Conservation (phyloP, 2,329 filamentous ascomycete genomes). For the Trichoderma harzianum region DNA sequence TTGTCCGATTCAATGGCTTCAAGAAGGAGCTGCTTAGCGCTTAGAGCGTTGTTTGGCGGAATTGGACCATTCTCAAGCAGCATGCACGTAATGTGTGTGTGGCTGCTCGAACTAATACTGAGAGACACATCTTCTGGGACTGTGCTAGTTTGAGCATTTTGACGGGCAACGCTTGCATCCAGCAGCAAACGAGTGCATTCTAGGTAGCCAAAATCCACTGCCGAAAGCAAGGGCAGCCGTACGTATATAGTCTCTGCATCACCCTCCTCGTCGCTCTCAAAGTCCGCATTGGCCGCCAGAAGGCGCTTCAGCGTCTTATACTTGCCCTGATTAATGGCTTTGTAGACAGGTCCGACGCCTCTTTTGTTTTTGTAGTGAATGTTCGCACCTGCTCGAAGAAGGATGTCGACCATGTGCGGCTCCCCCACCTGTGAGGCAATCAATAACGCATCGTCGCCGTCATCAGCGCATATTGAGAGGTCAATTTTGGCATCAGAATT, state of each 20-base stretch:
- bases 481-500: not conserved
- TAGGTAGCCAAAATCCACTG: not conserved
- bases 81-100: not conserved
- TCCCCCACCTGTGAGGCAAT: too few relatives aligned
- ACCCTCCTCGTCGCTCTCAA: not conserved
- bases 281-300: not conserved
- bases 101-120: not conserved
- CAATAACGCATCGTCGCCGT: too few relatives aligned
- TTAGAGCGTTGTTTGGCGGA: not conserved
- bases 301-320: not conserved
- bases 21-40: not conserved
- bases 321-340: fast-evolving
- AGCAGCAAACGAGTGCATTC: not conserved
- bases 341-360: not conserved
- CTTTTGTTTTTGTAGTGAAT: not conserved
- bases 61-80: not conserved
- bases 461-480: not conserved
- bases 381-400: not conserved
- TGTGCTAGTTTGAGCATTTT: not conserved
- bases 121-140: not conserved
- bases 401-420: not conserved
- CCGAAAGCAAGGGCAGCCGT: not conserved
- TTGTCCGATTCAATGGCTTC: not conserved
- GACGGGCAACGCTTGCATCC: not conserved
- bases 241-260: fast-evolving